These are phyloP conservation scores for Yarrowia galli DNA, from an alignment of 1,139 yeast species.

Conservation along the genomic window DNA sequence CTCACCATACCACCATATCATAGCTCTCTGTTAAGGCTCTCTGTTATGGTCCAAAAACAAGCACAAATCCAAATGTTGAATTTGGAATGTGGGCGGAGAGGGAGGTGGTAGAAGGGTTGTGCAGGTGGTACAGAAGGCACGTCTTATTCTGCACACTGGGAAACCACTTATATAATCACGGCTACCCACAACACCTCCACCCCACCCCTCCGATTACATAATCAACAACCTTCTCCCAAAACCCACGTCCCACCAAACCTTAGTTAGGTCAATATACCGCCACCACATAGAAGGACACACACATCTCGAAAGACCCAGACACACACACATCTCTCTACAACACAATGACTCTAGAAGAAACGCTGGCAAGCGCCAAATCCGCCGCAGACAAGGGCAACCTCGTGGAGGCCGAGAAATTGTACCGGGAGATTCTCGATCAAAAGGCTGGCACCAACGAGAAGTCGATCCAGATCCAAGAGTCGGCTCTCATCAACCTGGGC, in stretches of 20 bases:
- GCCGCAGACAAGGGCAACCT: constrained; percentile 60
- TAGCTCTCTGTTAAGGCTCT: not conserved
- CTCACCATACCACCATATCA: too few relatives aligned
- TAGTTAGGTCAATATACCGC: not conserved
- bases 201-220: not conserved
- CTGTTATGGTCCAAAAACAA: not conserved
- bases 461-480: constrained; percentile 52
- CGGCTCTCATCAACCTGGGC: constrained; percentile 51
- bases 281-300: too few relatives aligned
- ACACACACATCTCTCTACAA: not conserved
- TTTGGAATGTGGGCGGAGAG: not conserved
- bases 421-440: constrained; percentile 55
- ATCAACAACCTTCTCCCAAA: not conserved
- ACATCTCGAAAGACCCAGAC: too few relatives aligned
- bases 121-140: too few relatives aligned
- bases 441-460: constrained; percentile 52
- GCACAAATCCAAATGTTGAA: not conserved
- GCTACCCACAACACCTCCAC: not conserved
- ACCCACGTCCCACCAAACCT: constrained; percentile 9
- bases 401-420: constrained; percentile 64
- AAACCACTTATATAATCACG: not conserved
- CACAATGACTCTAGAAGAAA: constrained; percentile 27
- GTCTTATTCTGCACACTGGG: too few relatives aligned
- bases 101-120: too few relatives aligned
- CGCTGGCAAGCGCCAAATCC: constrained; percentile 62